Percentiles rank a stretch among this genome's conserved stretches.
Evolutionary conservation across 345 rosid genomes (phyloP).

Genomic region (Salix arbutifolia): DNA sequence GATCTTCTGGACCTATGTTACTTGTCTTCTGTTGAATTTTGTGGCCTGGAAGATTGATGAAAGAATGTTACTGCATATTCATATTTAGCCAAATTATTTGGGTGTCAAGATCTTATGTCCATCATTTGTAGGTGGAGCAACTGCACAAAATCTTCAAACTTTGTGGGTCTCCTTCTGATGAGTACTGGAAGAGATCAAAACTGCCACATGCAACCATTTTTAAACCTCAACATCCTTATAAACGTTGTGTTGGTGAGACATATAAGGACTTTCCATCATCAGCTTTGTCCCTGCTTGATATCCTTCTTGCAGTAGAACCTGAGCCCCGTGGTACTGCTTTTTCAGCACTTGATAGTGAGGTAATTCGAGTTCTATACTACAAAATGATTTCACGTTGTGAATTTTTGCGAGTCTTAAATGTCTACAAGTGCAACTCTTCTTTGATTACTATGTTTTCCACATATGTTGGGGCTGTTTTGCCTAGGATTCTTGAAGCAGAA

Average conservation of each 20-base stretch:
- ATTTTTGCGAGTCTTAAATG: not conserved
- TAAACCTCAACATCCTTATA: conserved; percentile 63
- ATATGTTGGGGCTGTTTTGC: not conserved
- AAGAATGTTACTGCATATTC: not conserved
- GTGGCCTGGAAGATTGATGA: not conserved
- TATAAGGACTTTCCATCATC: conserved; percentile 54
- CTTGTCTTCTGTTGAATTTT: not conserved
- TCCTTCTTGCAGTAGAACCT: conserved; percentile 55
- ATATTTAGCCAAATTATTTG: not conserved
- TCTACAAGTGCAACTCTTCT: not conserved
- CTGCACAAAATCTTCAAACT: conserved; percentile 68
- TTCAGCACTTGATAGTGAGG: conserved; percentile 56
- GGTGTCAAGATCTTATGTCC: not conserved
- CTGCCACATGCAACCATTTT: conserved; percentile 58
- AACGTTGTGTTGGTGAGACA: conserved; percentile 49
- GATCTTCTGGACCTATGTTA: not conserved
- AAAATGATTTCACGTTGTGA: not conserved
- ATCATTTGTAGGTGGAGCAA: conserved; percentile 50
- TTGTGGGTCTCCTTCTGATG: conserved; percentile 73
- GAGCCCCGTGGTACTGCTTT: conserved; percentile 49
- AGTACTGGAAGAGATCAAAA: conserved; percentile 60
- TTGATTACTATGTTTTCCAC: not conserved
- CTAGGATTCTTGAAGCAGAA: not conserved
- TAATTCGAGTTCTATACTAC: conserved; percentile 7
- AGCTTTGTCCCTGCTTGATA: conserved; percentile 47